Evolutionary conservation across 1,284 basidiomycete genomes (phyloP).

Genomic region (Cryptococcus maquisensis): DNA sequence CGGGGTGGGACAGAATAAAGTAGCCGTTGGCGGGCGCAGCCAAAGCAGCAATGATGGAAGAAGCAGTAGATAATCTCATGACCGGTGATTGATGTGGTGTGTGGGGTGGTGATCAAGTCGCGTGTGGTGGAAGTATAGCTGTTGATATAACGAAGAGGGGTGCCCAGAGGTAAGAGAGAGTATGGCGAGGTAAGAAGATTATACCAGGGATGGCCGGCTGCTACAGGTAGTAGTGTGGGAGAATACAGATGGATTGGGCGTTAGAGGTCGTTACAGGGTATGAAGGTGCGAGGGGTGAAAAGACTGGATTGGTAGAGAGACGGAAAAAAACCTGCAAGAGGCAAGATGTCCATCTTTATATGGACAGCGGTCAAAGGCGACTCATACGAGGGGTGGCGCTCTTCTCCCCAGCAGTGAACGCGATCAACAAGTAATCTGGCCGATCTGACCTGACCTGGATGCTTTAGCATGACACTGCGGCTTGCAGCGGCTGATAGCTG

Average conservation of each 20-base stretch:
- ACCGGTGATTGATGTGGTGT: conserved; percentile 1
- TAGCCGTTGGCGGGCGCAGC: conserved; percentile 29
- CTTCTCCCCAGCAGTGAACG: too few species aligned
- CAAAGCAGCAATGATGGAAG: conserved; percentile 24
- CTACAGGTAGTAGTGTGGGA: not conserved
- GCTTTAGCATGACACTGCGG: too few species aligned
- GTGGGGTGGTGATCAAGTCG: conserved; percentile 1
- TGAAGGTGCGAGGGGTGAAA: not conserved
- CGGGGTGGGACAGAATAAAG: conserved; percentile 41
- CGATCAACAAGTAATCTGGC: too few species aligned
- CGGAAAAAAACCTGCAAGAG: not conserved
- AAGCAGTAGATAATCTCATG: conserved; percentile 16
- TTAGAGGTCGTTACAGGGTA: not conserved
- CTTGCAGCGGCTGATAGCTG: too few species aligned
- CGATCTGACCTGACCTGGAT: too few species aligned
- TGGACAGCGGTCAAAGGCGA: too few species aligned
- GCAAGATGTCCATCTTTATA: too few species aligned
- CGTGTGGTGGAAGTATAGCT: conserved; percentile 1
- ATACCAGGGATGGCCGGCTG: not conserved
- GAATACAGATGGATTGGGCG: not conserved
- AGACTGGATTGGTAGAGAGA: not conserved
- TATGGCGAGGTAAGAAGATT: not conserved
- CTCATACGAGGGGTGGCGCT: too few species aligned
- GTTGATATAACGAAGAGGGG: not conserved
- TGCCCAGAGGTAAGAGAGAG: not conserved